Evolutionary conservation across 768 basidiomycete species (phyloP).

Genomic region (Sarcodon sp.): DNA sequence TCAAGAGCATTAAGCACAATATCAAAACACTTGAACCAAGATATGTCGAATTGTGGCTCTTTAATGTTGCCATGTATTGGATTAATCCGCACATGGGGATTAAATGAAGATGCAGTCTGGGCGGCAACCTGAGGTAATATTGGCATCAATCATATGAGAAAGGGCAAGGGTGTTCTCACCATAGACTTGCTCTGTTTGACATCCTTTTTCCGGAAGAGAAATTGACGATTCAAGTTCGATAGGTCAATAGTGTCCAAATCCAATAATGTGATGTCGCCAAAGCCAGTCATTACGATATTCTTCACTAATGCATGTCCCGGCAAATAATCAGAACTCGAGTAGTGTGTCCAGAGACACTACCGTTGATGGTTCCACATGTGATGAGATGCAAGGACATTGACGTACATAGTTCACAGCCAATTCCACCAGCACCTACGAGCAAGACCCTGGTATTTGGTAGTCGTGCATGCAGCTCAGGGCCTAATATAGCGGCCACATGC

Average conservation of each 20-base stretch:
- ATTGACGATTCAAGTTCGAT: slow-evolving; percentile 94
- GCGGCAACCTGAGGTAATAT: slow-evolving; percentile 51
- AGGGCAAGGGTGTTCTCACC: slow-evolving; percentile 27
- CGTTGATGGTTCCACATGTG: not conserved
- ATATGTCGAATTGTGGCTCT: slow-evolving; percentile 76
- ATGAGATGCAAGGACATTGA: slow-evolving; percentile 6
- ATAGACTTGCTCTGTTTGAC: slow-evolving; percentile 94
- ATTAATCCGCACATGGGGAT: slow-evolving; percentile 75
- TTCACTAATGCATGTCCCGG: slow-evolving; percentile 48
- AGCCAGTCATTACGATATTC: slow-evolving; percentile 88
- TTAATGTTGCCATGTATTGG: slow-evolving; percentile 96
- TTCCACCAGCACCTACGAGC: slow-evolving; percentile 92
- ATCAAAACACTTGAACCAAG: slow-evolving; percentile 86
- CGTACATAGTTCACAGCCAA: slow-evolving; percentile 91
- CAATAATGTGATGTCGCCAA: slow-evolving; percentile 83
- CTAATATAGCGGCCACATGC: slow-evolving; percentile 73
- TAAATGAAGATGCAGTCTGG: slow-evolving; percentile 71
- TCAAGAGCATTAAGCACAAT: slow-evolving; percentile 93
- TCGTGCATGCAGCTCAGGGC: slow-evolving; percentile 49
- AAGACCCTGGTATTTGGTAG: slow-evolving; percentile 60
- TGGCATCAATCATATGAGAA: not conserved
- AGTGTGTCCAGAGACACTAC: not conserved
- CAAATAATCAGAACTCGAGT: not conserved
- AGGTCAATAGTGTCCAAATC: slow-evolving; percentile 98
- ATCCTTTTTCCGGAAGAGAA: slow-evolving; percentile 93